Evolutionary conservation across 768 basidiomycete species (phyloP).

Genomic region (Coprinellus micaceus): DNA sequence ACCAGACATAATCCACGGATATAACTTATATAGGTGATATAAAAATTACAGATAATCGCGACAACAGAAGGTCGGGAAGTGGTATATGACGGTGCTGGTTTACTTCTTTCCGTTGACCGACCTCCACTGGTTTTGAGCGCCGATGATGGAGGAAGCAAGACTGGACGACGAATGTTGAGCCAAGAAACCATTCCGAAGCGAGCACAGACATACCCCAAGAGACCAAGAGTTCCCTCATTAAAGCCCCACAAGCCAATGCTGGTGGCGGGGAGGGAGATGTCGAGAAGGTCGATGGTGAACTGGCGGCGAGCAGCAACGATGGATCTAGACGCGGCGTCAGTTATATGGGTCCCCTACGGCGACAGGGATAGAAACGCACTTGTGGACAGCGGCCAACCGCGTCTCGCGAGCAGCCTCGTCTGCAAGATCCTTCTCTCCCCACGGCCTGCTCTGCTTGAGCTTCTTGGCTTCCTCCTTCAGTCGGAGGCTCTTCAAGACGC

Average conservation of each 20-base stretch:
- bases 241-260: constrained; percentile 70
- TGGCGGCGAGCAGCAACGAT: constrained; percentile 70
- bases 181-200: not conserved
- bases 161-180: constrained; percentile 30
- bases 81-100: not conserved
- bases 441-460: constrained; percentile 39
- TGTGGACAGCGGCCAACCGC: constrained; percentile 52
- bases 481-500: constrained; percentile 61
- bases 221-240: constrained; percentile 83
- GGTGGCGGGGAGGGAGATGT: constrained; percentile 87
- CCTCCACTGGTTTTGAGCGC: constrained; percentile 63
- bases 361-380: constrained; percentile 32
- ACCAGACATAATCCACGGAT: not conserved
- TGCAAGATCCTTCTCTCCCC: constrained; percentile 67
- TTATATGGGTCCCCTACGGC: constrained; percentile 4
- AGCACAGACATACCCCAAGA: constrained; percentile 64
- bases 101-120: constrained; percentile 45
- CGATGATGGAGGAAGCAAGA: constrained; percentile 67
- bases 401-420: constrained; percentile 63
- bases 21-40: not conserved
- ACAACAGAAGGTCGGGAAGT: not conserved
- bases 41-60: not conserved
- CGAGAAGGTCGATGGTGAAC: constrained; percentile 78
- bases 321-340: constrained; percentile 37
- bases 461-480: constrained; percentile 58